These are phyloP conservation scores for Schizothecium vesticola DNA, from an alignment of 495 filamentous ascomycete genomes.

Conservation along the genomic window DNA sequence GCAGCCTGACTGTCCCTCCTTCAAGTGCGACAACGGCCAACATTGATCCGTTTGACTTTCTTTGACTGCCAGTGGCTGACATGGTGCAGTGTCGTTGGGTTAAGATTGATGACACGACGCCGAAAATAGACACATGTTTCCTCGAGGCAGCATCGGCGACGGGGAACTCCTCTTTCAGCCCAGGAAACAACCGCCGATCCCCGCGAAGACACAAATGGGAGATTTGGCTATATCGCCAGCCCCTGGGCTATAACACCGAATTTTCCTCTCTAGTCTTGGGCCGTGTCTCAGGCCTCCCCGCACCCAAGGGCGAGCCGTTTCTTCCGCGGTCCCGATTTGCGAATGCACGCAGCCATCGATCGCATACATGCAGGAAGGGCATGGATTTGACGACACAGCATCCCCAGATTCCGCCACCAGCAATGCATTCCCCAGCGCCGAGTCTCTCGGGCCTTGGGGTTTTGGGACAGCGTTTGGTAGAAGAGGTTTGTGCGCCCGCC, in stretches of 20 bases:
- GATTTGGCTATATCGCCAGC: neutral
- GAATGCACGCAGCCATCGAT: neutral
- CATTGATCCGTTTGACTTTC: neutral
- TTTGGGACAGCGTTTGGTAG: neutral
- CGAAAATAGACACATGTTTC: neutral
- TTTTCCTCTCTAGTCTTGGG: neutral
- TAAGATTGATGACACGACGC: neutral
- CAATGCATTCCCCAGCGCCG: neutral
- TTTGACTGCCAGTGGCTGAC: no score
- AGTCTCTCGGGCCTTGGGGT: neutral
- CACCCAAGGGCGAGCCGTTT: neutral
- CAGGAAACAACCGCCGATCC: neutral
- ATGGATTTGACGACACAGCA: neutral
- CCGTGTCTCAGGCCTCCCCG: neutral
- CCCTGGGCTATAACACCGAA: neutral
- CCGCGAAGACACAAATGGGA: neutral
- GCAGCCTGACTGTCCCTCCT: neutral
- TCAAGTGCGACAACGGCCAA: neutral
- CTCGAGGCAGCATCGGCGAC: neutral
- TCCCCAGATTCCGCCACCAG: neutral
- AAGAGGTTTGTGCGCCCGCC: neutral
- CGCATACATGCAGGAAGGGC: neutral
- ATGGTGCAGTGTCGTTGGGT: neutral
- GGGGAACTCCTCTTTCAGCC: neutral
- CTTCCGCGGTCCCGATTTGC: neutral